Percentiles rank a stretch among this genome's conserved stretches.
Evolutionary conservation across 2,329 filamentous ascomycete genomes (phyloP).

Genomic region (Fusarium zealandicum): DNA sequence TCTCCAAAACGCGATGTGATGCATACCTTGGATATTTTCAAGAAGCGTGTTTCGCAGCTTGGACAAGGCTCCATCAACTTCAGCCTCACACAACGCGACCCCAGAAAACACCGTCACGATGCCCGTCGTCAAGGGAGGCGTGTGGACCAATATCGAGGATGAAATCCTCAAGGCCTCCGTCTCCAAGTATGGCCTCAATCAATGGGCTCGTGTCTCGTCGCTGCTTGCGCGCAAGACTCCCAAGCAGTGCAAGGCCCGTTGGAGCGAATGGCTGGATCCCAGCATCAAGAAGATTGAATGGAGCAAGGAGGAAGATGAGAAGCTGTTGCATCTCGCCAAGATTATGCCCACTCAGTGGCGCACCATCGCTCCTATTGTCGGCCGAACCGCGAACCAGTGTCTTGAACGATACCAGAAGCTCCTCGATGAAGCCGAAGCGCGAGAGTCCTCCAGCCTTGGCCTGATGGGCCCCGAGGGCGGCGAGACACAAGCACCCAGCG

Average conservation of each 20-base stretch:
- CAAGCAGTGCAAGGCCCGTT: constrained; percentile 98
- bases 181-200: constrained; percentile 93
- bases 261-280: constrained; percentile 98
- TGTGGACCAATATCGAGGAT: constrained; percentile 83
- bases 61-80: constrained; percentile 31
- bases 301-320: constrained; percentile 98
- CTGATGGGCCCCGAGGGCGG: constrained; percentile 86
- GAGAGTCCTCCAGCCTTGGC: constrained; percentile 83
- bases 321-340: constrained; percentile 93
- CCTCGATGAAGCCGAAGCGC: constrained; percentile 91
- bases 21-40: constrained; percentile 42
- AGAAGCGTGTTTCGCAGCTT: constrained; percentile 37
- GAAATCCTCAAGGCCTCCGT: constrained; percentile 97
- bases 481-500: constrained; percentile 85
- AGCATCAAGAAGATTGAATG: constrained; percentile 99
- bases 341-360: constrained; percentile 99
- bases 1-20: constrained; percentile 16
- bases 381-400: constrained; percentile 95
- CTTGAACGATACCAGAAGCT: constrained; percentile 96
- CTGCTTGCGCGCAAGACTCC: constrained; percentile 96
- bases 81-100: constrained; percentile 26
- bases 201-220: constrained; percentile 98
- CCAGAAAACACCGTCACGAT: constrained; percentile 52
- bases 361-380: constrained; percentile 96
- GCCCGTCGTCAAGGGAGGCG: constrained; percentile 77